Evolutionary conservation across 345 rosid genomes (phyloP).

Genomic region (Erodium maritimum): DNA sequence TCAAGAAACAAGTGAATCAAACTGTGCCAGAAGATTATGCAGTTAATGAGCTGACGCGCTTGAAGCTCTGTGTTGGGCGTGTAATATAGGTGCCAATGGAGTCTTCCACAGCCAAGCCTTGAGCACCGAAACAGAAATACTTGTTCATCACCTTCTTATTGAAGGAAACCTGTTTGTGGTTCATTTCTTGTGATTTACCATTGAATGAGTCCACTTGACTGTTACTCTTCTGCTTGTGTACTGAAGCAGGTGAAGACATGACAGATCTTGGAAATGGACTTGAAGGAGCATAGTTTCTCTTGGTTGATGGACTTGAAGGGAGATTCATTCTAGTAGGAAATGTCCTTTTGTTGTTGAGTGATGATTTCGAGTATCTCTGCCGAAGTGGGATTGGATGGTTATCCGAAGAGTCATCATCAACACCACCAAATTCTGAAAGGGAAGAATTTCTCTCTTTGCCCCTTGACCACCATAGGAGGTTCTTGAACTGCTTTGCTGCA

Average conservation of each 20-base stretch:
- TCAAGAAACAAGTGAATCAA: no score
- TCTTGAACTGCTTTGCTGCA: conserved; percentile 51
- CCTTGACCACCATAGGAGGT: conserved; percentile 54
- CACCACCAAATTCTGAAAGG: no score
- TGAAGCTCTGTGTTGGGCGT: background rate
- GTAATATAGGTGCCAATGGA: conserved; percentile 9
- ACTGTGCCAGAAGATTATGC: conserved; percentile 6
- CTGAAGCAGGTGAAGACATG: conserved; percentile 17
- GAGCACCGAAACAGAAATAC: conserved; percentile 58
- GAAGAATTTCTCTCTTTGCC: conserved; percentile 23
- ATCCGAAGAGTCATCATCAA: conserved; percentile 14
- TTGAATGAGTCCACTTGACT: no score
- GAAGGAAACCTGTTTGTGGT: conserved; percentile 25
- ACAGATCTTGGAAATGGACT: conserved; percentile 29
- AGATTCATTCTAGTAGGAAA: no score
- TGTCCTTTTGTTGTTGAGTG: conserved; percentile 30
- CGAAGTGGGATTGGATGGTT: conserved; percentile 52
- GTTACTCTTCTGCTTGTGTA: no score
- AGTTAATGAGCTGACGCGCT: background rate
- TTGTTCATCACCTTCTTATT: conserved; percentile 49
- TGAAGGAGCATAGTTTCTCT: conserved; percentile 44
- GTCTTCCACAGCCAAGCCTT: conserved; percentile 42
- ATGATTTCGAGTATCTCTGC: conserved; percentile 39
- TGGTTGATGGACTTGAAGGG: conserved; percentile 59
- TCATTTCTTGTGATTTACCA: no score